Evolutionary conservation across 305 asterid species (phyloP).

Genomic region (Withania somnifera): DNA sequence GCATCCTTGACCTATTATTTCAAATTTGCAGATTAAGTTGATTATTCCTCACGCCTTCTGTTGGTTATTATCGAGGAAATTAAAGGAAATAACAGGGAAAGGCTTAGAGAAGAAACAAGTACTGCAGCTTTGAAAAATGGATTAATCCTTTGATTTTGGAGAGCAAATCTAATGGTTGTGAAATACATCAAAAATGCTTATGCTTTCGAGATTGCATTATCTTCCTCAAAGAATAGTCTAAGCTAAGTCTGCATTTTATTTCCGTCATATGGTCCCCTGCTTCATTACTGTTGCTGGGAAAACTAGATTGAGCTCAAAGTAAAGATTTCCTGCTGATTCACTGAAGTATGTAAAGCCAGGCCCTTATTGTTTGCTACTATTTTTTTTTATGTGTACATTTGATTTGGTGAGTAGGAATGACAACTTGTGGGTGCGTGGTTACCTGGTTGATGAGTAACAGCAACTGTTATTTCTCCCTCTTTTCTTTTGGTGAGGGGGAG

Average conservation of each 20-base stretch:
- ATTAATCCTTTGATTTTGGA: no score
- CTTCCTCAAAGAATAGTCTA: not conserved
- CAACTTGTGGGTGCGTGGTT: not conserved
- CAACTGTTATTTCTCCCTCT: no score
- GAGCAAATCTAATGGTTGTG: not conserved
- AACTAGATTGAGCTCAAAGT: not conserved
- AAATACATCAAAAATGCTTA: not conserved
- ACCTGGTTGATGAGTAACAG: not conserved
- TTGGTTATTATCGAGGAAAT: no score
- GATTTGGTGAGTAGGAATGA: not conserved
- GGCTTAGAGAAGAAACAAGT: no score
- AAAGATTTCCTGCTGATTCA: not conserved
- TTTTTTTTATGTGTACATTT: not conserved
- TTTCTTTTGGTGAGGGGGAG: no score
- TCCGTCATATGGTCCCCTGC: not conserved
- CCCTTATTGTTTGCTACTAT: not conserved
- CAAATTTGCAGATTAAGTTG: no score
- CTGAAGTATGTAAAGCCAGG: not conserved
- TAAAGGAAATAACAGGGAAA: no score
- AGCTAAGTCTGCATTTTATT: not conserved
- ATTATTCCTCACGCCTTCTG: no score
- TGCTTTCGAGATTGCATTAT: not conserved
- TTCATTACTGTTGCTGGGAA: not conserved
- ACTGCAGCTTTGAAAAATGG: no score
- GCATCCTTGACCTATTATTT: no score